phyloP scores from a whole-genome alignment of 106 monocot genomes.

The Phalaenopsis aphrodite region DNA sequence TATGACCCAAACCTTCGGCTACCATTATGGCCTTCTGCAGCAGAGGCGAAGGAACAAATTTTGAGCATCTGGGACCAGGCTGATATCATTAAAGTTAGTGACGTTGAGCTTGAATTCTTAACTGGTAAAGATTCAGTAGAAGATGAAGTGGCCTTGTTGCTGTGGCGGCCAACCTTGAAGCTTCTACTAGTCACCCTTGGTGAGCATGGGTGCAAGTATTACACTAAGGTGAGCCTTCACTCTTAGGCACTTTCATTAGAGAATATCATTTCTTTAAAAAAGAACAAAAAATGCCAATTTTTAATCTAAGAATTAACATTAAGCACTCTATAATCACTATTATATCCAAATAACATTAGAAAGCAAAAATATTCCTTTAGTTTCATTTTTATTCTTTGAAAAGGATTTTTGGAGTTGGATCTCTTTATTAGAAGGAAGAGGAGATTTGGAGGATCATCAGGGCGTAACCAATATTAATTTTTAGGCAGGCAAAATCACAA shows the following conservation, averaged over 20 bases:
- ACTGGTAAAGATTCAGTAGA: constrained; percentile 10
- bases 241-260: background rate
- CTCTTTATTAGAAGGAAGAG: background rate
- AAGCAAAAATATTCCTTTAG: too few relatives aligned
- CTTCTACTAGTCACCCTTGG: constrained; percentile 22
- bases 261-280: background rate
- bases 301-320: background rate
- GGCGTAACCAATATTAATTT: too few relatives aligned
- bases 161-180: constrained; percentile 17
- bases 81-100: constrained; percentile 46
- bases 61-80: constrained; percentile 54
- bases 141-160: constrained; percentile 12
- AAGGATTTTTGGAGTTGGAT: too few relatives aligned
- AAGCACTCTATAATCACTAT: background rate
- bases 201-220: constrained; percentile 12
- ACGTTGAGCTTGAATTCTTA: constrained; percentile 17
- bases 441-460: too few relatives aligned
- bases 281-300: background rate
- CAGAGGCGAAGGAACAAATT: constrained; percentile 42
- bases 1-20: constrained; percentile 55
- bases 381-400: too few relatives aligned
- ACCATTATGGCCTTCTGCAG: constrained; percentile 40
- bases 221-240: constrained; percentile 14
- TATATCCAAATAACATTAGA: too few relatives aligned
- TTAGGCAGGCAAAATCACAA: too few relatives aligned